Conservation (phyloP, 1,284 basidiomycete species). For the Irpex lacteus region DNA sequence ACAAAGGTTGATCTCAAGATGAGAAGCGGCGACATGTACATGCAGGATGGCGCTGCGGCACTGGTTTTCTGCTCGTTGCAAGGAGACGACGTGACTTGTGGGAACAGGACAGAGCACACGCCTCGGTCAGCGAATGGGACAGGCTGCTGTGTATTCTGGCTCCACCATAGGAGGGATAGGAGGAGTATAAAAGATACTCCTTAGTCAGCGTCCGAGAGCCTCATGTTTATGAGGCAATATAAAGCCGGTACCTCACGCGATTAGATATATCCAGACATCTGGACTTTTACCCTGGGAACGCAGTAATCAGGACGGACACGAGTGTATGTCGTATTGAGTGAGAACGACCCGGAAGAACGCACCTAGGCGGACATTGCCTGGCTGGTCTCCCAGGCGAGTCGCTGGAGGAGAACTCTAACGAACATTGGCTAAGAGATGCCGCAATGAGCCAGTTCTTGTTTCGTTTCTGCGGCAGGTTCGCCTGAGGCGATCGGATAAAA, state of each 20-base stretch:
- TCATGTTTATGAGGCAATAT: slow-evolving; percentile 8
- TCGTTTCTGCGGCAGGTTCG: slow-evolving; percentile 3
- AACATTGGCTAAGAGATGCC: neutral
- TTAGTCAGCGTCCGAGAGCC: slow-evolving; percentile 8
- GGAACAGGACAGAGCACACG: neutral
- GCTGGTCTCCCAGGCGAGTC: neutral
- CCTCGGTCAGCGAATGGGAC: neutral
- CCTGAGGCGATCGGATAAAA: slow-evolving; percentile 1
- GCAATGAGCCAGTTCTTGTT: neutral
- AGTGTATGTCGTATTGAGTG: slow-evolving; percentile 7
- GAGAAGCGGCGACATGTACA: neutral
- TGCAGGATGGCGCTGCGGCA: neutral
- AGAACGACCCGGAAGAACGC: slow-evolving; percentile 4
- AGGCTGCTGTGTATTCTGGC: neutral
- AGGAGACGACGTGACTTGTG: neutral
- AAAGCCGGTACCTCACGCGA: slow-evolving; percentile 10
- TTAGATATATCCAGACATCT: slow-evolving; percentile 15
- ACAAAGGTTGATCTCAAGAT: neutral
- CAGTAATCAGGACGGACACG: neutral
- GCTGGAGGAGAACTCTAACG: slow-evolving; percentile 1
- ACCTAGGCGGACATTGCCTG: slow-evolving; percentile 3
- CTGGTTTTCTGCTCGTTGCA: slow-evolving; percentile 1
- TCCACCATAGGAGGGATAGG: neutral
- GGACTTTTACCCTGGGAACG: slow-evolving; percentile 5
- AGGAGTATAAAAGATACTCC: slow-evolving; percentile 9